phyloP scores from a whole-genome alignment of 1,284 basidiomycete species.

The Irpex rosettiformis region DNA sequence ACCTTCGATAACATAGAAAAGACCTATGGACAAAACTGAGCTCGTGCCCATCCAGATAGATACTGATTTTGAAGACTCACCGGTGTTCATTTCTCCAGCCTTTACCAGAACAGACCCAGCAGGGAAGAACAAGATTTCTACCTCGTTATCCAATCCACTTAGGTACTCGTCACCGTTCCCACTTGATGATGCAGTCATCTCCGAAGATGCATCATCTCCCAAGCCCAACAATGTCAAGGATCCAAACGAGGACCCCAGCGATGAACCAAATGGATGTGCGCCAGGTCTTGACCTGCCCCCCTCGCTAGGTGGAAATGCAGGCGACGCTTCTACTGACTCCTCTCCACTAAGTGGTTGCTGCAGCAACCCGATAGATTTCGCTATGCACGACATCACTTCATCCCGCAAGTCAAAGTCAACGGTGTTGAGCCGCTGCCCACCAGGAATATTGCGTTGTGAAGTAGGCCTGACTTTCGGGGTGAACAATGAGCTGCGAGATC shows the following conservation, averaged over 20 bases:
- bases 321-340: conserved; percentile 65
- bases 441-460: conserved; percentile 12
- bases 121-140: conserved; percentile 93
- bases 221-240: conserved; percentile 81
- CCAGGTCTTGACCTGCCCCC: conserved; percentile 33
- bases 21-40: conserved; percentile 42
- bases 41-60: neutral
- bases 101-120: conserved; percentile 85
- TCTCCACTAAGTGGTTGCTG: conserved; percentile 73
- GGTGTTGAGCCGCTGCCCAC: conserved; percentile 26
- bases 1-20: conserved; percentile 98
- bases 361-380: conserved; percentile 94
- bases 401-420: conserved; percentile 87
- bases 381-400: conserved; percentile 96
- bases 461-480: conserved; percentile 42
- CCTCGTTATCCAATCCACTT: conserved; percentile 88
- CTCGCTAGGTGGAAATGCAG: conserved; percentile 55
- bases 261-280: conserved; percentile 58
- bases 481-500: conserved; percentile 48
- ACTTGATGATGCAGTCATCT: conserved; percentile 59
- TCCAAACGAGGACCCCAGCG: conserved; percentile 88
- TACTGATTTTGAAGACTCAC: conserved; percentile 32
- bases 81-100: conserved; percentile 88
- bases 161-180: conserved; percentile 56
- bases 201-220: conserved; percentile 60